Percentiles rank a stretch among this genome's conserved stretches.
These are phyloP conservation scores for Zalaria obscura DNA, from an alignment of 2,329 filamentous ascomycete genomes.

Conservation along the genomic window DNA sequence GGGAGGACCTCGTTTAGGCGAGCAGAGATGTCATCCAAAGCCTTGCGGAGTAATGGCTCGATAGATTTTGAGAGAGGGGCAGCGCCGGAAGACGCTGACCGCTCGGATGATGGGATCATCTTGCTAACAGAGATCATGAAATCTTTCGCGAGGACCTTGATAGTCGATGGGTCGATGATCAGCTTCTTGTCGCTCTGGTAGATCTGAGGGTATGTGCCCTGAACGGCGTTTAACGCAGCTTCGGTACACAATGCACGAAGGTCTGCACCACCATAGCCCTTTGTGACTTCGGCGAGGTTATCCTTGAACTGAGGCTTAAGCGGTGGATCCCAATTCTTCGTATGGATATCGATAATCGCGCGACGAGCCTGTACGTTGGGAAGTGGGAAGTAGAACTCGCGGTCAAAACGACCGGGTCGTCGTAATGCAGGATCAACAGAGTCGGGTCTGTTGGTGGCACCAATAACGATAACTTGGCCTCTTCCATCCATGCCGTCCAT, in stretches of 20 bases:
- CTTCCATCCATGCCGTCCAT: slow-evolving; percentile 99
- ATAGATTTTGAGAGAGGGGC: slow-evolving; percentile 65
- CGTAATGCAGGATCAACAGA: slow-evolving; percentile 93
- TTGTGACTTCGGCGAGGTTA: slow-evolving; percentile 73
- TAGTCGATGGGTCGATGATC: slow-evolving; percentile 70
- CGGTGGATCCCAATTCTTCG: slow-evolving; percentile 73
- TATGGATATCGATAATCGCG: slow-evolving; percentile 89
- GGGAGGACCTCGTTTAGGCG: slow-evolving; percentile 67
- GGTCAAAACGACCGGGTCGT: slow-evolving; percentile 84
- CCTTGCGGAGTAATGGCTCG: slow-evolving; percentile 64
- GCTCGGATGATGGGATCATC: slow-evolving; percentile 86
- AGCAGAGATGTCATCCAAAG: slow-evolving; percentile 49
- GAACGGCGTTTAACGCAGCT: slow-evolving; percentile 87
- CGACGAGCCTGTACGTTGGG: slow-evolving; percentile 68
- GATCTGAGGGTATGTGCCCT: slow-evolving; percentile 90
- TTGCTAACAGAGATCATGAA: slow-evolving; percentile 97
- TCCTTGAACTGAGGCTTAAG: slow-evolving; percentile 67
- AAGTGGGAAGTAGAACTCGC: slow-evolving; percentile 95
- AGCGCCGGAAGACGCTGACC: slow-evolving; percentile 74
- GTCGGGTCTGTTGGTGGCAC: slow-evolving; percentile 93
- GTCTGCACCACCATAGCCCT: slow-evolving; percentile 94
- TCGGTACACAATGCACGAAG: slow-evolving; percentile 89
- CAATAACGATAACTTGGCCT: slow-evolving; percentile 95
- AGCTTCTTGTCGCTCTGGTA: slow-evolving; percentile 85
- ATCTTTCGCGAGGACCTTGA: slow-evolving; percentile 79